A percentile compares a stretch with the other conserved stretches of the same genome.
Evolutionary conservation across 2,329 filamentous ascomycete species (phyloP).

Genomic region (Aspergillus terreus): DNA sequence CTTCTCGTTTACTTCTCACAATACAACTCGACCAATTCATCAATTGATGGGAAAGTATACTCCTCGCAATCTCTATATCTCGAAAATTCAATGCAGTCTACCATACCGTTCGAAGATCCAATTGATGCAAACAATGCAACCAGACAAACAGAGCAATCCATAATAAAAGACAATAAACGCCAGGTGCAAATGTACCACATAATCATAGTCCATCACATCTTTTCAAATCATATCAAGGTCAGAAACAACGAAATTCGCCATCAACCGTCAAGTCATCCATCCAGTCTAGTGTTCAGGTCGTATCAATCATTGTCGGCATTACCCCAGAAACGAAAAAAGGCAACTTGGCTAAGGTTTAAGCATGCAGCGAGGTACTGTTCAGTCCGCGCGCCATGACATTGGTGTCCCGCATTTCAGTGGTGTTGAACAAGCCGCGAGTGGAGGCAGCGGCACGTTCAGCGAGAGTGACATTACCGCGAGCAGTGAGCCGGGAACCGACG

Average conservation of each 20-base stretch:
- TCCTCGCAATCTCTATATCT: neutral
- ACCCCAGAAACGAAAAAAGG: neutral
- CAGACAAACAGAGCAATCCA: neutral
- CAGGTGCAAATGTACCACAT: conserved; percentile 2
- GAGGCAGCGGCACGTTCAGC: conserved; percentile 3
- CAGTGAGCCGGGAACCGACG: neutral
- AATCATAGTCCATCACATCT: neutral
- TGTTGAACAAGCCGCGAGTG: conserved; percentile 9
- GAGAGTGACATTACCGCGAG: neutral
- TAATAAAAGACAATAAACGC: conserved; percentile 4
- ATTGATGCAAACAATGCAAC: neutral
- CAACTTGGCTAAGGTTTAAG: neutral
- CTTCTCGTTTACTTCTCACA: too few relatives aligned
- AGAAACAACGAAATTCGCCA: neutral
- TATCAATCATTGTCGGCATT: neutral
- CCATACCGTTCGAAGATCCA: neutral
- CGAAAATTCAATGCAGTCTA: neutral
- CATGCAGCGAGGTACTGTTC: conserved; percentile 9
- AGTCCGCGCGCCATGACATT: neutral
- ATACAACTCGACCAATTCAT: neutral
- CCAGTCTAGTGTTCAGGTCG: neutral
- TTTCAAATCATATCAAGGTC: neutral
- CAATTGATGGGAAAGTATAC: neutral
- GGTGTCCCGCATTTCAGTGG: conserved; percentile 4
- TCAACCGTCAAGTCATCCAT: neutral